phyloP scores from a whole-genome alignment of 78 protist genomes.

The Planoprotostelium fungivorum region DNA sequence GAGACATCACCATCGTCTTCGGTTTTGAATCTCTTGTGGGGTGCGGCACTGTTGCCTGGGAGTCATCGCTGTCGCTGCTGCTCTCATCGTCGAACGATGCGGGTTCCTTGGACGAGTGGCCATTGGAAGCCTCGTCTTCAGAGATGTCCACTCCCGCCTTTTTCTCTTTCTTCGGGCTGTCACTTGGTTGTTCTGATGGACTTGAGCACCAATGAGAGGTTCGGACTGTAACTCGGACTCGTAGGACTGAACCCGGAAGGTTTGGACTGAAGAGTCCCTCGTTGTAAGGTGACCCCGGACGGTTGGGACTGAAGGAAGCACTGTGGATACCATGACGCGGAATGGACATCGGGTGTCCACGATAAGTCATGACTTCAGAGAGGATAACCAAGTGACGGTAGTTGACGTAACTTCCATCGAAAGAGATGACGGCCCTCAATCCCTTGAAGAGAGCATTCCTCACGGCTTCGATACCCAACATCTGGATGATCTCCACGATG shows the following conservation, averaged over 20 bases:
- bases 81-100: background rate
- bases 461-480: constrained; percentile 98
- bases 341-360: constrained; percentile 94
- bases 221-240: too few relatives aligned
- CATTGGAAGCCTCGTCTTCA: background rate
- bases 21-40: background rate
- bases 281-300: constrained; percentile 77
- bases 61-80: background rate
- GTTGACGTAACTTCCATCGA: constrained; percentile 95
- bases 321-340: constrained; percentile 99
- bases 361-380: constrained; percentile 95
- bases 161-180: background rate
- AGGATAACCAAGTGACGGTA: constrained; percentile 95
- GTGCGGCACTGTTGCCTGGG: background rate
- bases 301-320: constrained; percentile 59
- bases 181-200: too few relatives aligned
- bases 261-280: constrained; percentile 69
- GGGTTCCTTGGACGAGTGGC: background rate
- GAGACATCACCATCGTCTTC: background rate
- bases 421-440: constrained; percentile 78
- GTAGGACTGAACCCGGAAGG: too few relatives aligned
- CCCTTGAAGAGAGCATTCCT: constrained; percentile 84
- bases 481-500: constrained; percentile 84
- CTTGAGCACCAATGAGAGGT: too few relatives aligned
- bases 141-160: background rate